phyloP scores from a whole-genome alignment of 1,284 basidiomycete genomes.

The Ganoderma boninense region DNA sequence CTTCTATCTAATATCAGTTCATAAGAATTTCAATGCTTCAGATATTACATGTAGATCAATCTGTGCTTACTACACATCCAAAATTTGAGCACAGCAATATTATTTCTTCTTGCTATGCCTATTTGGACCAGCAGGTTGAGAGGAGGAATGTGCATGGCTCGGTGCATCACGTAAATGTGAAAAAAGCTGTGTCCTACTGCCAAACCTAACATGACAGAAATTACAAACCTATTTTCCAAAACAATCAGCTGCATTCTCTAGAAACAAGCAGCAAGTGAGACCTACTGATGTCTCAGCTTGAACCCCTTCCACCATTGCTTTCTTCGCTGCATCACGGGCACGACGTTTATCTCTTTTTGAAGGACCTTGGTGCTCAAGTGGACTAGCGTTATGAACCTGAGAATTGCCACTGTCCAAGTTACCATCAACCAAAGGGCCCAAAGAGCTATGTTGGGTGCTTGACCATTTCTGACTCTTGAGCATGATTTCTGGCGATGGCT shows the following conservation, averaged over 20 bases:
- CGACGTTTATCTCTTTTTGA: conserved; percentile 87
- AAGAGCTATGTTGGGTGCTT: conserved; percentile 14
- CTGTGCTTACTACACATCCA: too few species aligned
- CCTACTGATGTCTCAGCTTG: conserved; percentile 38
- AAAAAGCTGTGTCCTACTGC: conserved; percentile 84
- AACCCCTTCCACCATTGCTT: conserved; percentile 49
- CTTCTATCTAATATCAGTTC: too few species aligned
- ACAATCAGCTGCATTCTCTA: background rate
- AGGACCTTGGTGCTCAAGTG: conserved; percentile 44
- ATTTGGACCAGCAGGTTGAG: background rate
- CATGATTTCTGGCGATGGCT: conserved; percentile 33
- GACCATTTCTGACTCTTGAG: conserved; percentile 30
- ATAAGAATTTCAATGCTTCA: too few species aligned
- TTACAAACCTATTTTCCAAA: conserved; percentile 64
- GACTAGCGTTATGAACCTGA: background rate
- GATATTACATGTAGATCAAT: too few species aligned
- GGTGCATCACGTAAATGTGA: conserved; percentile 76
- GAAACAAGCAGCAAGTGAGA: background rate
- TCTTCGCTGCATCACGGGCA: conserved; percentile 82
- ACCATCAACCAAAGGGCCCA: background rate
- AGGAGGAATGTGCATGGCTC: conserved; percentile 67
- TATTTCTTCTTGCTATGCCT: background rate
- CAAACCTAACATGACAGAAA: conserved; percentile 72
- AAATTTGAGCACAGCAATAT: too few species aligned
- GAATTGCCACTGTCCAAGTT: background rate